Evolutionary conservation across 768 basidiomycete species (phyloP), one percentile per base, ranked within the genome.

Genomic region (Cystobasidium onofrii): DNA sequence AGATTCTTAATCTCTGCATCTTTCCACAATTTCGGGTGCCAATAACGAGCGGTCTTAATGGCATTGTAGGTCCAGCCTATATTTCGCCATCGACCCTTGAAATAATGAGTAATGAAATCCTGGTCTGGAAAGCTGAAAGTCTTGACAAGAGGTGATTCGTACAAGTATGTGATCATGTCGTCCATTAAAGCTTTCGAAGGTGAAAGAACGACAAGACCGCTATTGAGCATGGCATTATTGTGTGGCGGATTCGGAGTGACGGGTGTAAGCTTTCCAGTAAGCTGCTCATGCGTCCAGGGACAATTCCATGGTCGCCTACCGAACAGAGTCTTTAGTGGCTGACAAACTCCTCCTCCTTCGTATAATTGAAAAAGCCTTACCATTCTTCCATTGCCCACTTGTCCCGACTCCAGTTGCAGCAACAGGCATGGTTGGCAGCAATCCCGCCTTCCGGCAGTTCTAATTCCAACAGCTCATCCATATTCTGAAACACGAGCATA

Each of bases 291-390:
- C 4, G 89, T 88, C 80, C 92, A 88, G 25, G 90, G 87, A 81
- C 95, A 99, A 78, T 98, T 97, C 74, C 83, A 87, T n/a, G 95
- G 93, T 44, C 87, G 84, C 95, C 95, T 97, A 43, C 25, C 43
- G 7, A 67, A 31, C 12, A 67, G n/a, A n/a, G n/a, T n/a, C n/a
- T n/a, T n/a, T n/a, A n/a, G n/a, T n/a, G n/a, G n/a, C n/a, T n/a
- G n/a, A n/a, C n/a, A n/a, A n/a, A n/a, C n/a, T n/a, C n/a, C n/a
- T n/a, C n/a, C n/a, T n/a, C n/a, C n/a, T n/a, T n/a, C n/a, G n/a
- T n/a, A n/a, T n/a, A n/a, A 29, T n/a, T 33, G 77, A 77, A 23
- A 79, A n/a, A 23, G 18, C 29, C 76, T 80, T 64, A 85, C 96
- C 95, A 99, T 80, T 96, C 69, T n/a, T 71, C 69, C 55, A 57